These are phyloP conservation scores for Labyrinthula sp. DNA, from an alignment of 352 stramenopile genomes.

Conservation along the genomic window DNA sequence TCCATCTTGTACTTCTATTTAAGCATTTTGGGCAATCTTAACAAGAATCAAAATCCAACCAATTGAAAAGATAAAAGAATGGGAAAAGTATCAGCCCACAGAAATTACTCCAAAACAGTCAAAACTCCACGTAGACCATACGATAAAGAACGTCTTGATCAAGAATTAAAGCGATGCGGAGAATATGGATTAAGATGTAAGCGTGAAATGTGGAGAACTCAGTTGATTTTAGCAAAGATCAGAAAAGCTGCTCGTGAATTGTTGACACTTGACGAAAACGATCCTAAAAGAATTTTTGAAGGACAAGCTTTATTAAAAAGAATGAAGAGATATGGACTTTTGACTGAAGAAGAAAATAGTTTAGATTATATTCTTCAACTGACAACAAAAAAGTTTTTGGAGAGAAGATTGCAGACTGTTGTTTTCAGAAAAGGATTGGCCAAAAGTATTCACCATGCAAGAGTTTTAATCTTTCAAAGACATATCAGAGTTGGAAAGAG, in stretches of 20 bases:
- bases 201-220: constrained; percentile 97
- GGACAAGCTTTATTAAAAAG: constrained; percentile 83
- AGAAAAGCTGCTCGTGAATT: constrained; percentile 91
- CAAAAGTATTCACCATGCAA: constrained; percentile 97
- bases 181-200: constrained; percentile 98
- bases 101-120: constrained; percentile 53
- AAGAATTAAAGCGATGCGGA: constrained; percentile 93
- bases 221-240: constrained; percentile 96
- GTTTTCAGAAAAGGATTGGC: constrained; percentile 93
- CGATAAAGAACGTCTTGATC: constrained; percentile 82
- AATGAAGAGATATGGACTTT: constrained; percentile 82
- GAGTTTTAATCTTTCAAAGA: constrained; percentile 94
- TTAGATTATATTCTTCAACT: constrained; percentile 93
- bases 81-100: constrained; percentile 23
- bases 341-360: constrained; percentile 88
- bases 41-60: too few species aligned
- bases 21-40: too few species aligned
- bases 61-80: constrained; percentile 11
- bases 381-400: constrained; percentile 93
- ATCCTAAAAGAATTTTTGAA: constrained; percentile 96
- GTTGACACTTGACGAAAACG: constrained; percentile 87
- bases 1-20: too few species aligned
- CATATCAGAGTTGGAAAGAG: constrained; percentile 97
- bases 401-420: constrained; percentile 92
- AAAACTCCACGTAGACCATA: constrained; percentile 91